Evolutionary conservation across 176 grass and related monocot genomes (phyloP), one percentile per base, ranked within the genome.

Genomic region (Carex littledalei): DNA sequence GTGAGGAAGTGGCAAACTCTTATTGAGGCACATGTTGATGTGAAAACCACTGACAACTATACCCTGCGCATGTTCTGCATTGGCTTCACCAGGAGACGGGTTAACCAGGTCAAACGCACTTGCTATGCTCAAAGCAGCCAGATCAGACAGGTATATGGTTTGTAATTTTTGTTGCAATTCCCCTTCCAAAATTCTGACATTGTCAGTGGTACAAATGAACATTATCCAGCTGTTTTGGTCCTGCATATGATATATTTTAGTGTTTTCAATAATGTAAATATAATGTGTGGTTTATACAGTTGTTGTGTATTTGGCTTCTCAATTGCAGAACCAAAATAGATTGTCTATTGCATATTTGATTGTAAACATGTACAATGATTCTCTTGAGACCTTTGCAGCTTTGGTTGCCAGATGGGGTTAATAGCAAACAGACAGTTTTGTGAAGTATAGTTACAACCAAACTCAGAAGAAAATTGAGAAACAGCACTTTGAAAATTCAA

Each of bases 121-220:
- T 93, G 91, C 70, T 96, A 96, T 77, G 94, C 94, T 14, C 94
- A 96, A 53, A 87, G 88, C 4, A 93, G 91, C 81, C 94, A 96
- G 77, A 93, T 96, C 10, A 65, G 91, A 77, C 94, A 96, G 89
- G 94, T 96, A 84, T 82, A 74, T 20, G 24, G 5, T 55, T 49
- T 53, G 12, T 41, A 24, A 37, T 8, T n/a, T 12, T 56, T 41
- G 37, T 63, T 31, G 52, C 74, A 29, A 14, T 34, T 35, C 11
- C 22, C 34, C 0, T 77, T 26, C 34, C 6, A 29, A 76, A 15
- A 7, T 24, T 53, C 2, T 29, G 21, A 29, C 21, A 53, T 52
- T 15, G 11, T 1, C 5, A 4, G 3, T 26, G 0, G 11, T 53
- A 14, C 47, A 76, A 3, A 14, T 54, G 21, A 76, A 53, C 67